Conservation (phyloP, 1,139 yeast genomes). For the Scheffersomyces illinoinensis region DNA sequence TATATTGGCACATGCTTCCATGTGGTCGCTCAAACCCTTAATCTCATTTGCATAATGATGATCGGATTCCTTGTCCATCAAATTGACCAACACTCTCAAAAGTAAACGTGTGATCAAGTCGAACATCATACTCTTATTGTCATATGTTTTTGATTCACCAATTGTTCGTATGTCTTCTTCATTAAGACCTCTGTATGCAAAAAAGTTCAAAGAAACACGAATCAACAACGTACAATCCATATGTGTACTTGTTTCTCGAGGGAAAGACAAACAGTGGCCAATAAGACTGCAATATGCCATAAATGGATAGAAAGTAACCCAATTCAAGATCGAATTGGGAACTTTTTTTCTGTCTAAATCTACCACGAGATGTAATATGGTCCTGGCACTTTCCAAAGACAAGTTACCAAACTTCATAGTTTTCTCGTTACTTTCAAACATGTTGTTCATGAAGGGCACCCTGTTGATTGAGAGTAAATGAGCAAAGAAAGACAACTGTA, state of each 20-base stretch:
- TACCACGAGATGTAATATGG: slow-evolving; percentile 7
- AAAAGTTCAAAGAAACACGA: slow-evolving; percentile 16
- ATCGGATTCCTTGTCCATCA: slow-evolving; percentile 11
- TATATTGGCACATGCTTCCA: slow-evolving; percentile 14
- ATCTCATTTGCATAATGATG: slow-evolving; percentile 12
- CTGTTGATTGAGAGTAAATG: slow-evolving; percentile 13
- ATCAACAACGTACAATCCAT: slow-evolving; percentile 14
- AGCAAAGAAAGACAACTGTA: slow-evolving; percentile 9
- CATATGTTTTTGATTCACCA: not conserved
- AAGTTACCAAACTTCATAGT: slow-evolving; percentile 8
- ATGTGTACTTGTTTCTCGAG: slow-evolving; percentile 5
- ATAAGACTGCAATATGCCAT: slow-evolving; percentile 8
- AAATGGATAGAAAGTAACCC: slow-evolving; percentile 34
- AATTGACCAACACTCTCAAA: slow-evolving; percentile 18
- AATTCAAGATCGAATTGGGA: slow-evolving; percentile 26
- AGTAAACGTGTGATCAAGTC: slow-evolving; percentile 17
- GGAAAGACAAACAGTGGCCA: slow-evolving; percentile 6
- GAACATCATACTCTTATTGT: slow-evolving; percentile 8
- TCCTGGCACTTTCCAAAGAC: slow-evolving; percentile 12
- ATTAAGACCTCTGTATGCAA: slow-evolving; percentile 2
- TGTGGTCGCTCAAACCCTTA: slow-evolving; percentile 18
- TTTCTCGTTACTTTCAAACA: slow-evolving; percentile 1
- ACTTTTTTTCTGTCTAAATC: slow-evolving; percentile 9
- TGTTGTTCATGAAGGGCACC: slow-evolving; percentile 9
- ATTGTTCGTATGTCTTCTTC: slow-evolving; percentile 3